Evolutionary conservation across 768 basidiomycete genomes (phyloP).

Genomic region (Pholiota conissans): DNA sequence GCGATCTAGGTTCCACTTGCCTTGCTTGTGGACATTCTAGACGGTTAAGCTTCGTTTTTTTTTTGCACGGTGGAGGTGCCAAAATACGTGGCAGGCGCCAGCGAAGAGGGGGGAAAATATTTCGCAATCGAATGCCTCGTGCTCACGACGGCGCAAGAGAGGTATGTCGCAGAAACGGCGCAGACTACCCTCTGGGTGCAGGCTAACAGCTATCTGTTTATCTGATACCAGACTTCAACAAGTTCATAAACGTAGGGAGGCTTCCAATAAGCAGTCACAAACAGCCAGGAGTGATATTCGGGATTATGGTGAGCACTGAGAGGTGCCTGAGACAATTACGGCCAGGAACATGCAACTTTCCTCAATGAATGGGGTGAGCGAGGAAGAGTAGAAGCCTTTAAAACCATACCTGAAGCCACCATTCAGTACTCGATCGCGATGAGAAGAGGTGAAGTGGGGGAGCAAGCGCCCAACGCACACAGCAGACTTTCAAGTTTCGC

Average conservation of each 20-base stretch:
- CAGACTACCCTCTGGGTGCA: too few relatives aligned
- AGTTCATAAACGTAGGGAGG: not conserved
- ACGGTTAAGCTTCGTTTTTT: not conserved
- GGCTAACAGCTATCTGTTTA: not conserved
- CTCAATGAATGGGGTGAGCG: slow-evolving; percentile 2
- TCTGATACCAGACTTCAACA: not conserved
- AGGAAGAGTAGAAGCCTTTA: slow-evolving; percentile 1
- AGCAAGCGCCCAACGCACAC: not conserved
- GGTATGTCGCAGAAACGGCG: too few relatives aligned
- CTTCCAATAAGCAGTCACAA: not conserved
- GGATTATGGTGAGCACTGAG: not conserved
- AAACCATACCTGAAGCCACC: not conserved
- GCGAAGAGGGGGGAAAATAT: too few relatives aligned
- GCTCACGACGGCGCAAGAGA: not conserved
- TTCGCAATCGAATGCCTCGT: not conserved
- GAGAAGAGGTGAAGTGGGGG: not conserved
- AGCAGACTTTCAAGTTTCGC: not conserved
- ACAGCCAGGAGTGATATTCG: not conserved
- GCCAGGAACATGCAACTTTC: slow-evolving; percentile 9
- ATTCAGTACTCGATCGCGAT: not conserved
- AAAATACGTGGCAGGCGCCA: not conserved
- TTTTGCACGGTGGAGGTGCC: not conserved
- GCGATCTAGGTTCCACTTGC: not conserved
- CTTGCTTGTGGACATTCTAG: not conserved
- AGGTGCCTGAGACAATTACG: slow-evolving; percentile 1